phyloP scores from a whole-genome alignment of 257 asterid species.

The Solanum chilense region DNA sequence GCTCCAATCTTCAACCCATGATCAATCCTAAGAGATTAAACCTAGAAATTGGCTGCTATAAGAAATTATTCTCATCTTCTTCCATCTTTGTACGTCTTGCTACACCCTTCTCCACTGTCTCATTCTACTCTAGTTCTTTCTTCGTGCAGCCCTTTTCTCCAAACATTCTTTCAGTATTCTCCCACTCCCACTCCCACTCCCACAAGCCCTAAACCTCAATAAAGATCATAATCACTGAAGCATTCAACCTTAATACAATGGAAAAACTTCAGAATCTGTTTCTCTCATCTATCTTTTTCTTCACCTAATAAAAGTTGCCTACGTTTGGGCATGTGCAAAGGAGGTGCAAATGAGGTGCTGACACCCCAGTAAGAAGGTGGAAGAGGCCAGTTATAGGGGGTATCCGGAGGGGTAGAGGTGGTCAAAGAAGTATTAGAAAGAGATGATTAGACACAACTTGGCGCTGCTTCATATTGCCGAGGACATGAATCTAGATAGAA shows the following conservation, averaged over 20 bases:
- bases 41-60: not conserved
- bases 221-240: not conserved
- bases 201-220: not conserved
- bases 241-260: not conserved
- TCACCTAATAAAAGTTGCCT: not conserved
- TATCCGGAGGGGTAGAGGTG: not conserved
- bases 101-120: not conserved
- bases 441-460: not conserved
- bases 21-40: not conserved
- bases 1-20: not conserved
- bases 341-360: not conserved
- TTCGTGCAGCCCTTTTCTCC: not conserved
- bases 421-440: not conserved
- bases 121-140: not conserved
- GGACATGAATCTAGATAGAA: not conserved
- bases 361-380: not conserved
- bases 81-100: not conserved
- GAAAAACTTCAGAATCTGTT: not conserved
- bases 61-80: not conserved
- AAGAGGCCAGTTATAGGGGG: not conserved
- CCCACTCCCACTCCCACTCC: not conserved
- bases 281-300: not conserved
- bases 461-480: not conserved
- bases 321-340: not conserved
- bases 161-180: not conserved